These are phyloP conservation scores for Asterionellopsis glacialis DNA, from an alignment of 108 stramenopile species.

Conservation along the genomic window DNA sequence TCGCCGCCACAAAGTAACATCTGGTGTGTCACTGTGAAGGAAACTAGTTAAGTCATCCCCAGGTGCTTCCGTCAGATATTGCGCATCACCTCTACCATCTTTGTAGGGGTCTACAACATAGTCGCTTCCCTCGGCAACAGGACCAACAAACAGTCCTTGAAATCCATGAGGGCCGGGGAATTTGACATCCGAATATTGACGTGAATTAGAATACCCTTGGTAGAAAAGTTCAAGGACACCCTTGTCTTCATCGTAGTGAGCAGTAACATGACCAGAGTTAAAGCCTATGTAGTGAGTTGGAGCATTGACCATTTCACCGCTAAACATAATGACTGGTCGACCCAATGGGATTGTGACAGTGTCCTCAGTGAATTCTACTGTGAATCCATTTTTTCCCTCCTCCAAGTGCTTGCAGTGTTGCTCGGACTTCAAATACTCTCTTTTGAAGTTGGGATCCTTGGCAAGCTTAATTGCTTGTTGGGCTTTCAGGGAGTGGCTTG, in stretches of 20 bases:
- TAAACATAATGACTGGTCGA: neutral
- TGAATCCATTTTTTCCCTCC: too few species aligned
- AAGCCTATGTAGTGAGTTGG: slow-evolving; percentile 1
- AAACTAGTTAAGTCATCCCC: too few species aligned
- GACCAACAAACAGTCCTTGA: slow-evolving; percentile 1
- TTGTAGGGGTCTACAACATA: neutral
- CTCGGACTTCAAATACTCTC: too few species aligned
- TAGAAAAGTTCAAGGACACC: slow-evolving; percentile 1
- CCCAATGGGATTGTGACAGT: neutral
- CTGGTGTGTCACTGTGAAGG: too few species aligned
- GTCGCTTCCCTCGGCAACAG: slow-evolving; percentile 2
- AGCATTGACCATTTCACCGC: slow-evolving; percentile 4
- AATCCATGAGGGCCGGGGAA: neutral
- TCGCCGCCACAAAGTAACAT: too few species aligned
- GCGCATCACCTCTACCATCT: neutral
- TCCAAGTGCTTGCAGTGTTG: too few species aligned
- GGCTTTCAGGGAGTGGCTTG: too few species aligned
- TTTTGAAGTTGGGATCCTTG: too few species aligned
- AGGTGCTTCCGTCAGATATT: too few species aligned
- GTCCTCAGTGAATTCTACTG: neutral
- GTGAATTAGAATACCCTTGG: neutral
- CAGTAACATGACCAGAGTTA: neutral
- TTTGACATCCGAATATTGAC: slow-evolving; percentile 3
- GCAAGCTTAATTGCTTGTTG: too few species aligned
- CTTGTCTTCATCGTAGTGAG: slow-evolving; percentile 2